Evolutionary conservation across 2,329 filamentous ascomycete genomes (phyloP).

Genomic region (Colletotrichum lindemuthianum): DNA sequence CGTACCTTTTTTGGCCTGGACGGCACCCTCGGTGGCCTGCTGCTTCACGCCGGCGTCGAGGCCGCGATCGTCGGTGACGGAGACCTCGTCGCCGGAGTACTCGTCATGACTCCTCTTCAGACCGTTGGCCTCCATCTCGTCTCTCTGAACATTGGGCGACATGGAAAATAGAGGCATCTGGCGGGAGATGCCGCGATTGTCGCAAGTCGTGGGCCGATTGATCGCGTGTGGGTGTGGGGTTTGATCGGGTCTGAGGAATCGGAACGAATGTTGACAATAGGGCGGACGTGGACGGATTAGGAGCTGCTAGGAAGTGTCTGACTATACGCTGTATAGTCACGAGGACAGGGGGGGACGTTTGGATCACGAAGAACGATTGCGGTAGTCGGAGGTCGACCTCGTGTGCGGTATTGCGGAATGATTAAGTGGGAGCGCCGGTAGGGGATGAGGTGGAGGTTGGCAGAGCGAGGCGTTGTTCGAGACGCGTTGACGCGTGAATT

Average conservation of each 20-base stretch:
- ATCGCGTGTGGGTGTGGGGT: neutral
- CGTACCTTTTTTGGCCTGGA: slow-evolving; percentile 24
- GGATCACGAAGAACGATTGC: neutral
- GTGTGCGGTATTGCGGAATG: neutral
- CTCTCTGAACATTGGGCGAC: slow-evolving; percentile 56
- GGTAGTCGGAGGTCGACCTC: slow-evolving; percentile 8
- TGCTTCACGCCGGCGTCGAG: slow-evolving; percentile 29
- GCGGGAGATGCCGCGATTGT: slow-evolving; percentile 9
- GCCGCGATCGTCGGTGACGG: slow-evolving; percentile 35
- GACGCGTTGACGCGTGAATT: slow-evolving; percentile 47
- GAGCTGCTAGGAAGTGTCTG: no score
- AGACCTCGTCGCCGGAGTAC: slow-evolving; percentile 48
- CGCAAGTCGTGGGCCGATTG: slow-evolving; percentile 9
- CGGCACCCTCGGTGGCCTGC: slow-evolving; percentile 20
- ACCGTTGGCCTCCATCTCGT: slow-evolving; percentile 51
- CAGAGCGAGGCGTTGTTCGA: slow-evolving; percentile 27
- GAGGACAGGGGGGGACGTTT: no score
- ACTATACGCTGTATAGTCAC: no score
- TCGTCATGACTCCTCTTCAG: slow-evolving; percentile 60
- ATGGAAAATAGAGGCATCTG: slow-evolving; percentile 60
- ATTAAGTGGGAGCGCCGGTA: slow-evolving; percentile 19
- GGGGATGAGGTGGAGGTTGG: slow-evolving; percentile 4
- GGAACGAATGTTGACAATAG: no score
- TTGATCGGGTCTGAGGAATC: neutral
- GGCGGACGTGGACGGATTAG: no score